Evolutionary conservation across 352 stramenopile species (phyloP), one percentile per base, ranked within the genome.

Genomic region (Peronospora destructor): DNA sequence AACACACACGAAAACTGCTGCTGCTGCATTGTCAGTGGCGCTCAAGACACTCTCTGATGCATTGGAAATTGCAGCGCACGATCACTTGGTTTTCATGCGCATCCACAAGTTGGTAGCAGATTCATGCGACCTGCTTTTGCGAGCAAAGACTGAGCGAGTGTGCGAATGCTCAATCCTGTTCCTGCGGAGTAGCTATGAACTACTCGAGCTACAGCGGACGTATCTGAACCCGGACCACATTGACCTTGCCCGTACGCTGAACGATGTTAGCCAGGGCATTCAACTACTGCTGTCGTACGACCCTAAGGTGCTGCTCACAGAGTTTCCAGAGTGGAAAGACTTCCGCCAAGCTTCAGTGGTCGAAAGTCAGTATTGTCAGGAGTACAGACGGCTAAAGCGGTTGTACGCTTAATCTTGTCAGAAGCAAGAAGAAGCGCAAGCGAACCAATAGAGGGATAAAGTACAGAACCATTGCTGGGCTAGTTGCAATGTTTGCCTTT

Each of bases 211-310:
- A n/a, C 89, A 97, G 65, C 65, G 71, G 13, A 53, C 56, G 37
- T 82, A 86, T 32, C 53, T 95, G 28, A 90, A 94, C 57, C 50
- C 69, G 14, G 84, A 95, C 56, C 90, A 98, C 57, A 91, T 96
- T 43, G 86, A 97, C 57, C 64, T 98, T 12, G 92, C 85, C 30
- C 68, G 84, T 38, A 97, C 90, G 25, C 71, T 92, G 26, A 91
- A 96, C 42, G 92, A 98, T 44, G 76, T 97, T 46, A 92, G 87
- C 19, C 86, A 97, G 41, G 84, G 73, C 17, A 94, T 98, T 45
- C 75, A 94, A 47, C 56, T 96, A 26, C 64, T 97, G 50, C 64
- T 98, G 7, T 93, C 84, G 7, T 77, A 85, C 47, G 77, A 94
- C 33, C 73, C 84, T 9, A 85, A 87, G 41, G 71, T 84, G 49